A percentile compares a stretch with the other conserved stretches of the same genome.
These are phyloP conservation scores for Leptomonas pyrrhocoris DNA, from an alignment of 208 protist species.

Conservation along the genomic window DNA sequence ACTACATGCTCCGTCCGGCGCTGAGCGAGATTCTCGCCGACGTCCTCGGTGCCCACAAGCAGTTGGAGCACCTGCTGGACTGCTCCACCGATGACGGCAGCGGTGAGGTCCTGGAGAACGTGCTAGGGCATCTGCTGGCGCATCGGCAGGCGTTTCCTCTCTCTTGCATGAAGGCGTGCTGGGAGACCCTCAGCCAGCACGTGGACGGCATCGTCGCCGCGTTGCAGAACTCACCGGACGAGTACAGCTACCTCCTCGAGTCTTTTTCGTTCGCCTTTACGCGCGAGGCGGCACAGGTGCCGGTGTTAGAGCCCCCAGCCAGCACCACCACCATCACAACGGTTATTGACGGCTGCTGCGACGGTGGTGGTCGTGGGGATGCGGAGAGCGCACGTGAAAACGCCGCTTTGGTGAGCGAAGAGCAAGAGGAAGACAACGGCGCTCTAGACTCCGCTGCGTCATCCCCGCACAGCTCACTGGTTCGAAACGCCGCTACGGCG, in stretches of 20 bases:
- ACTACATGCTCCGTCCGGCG: constrained; percentile 45
- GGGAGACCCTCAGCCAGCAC: constrained; percentile 49
- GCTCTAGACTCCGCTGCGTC: not conserved
- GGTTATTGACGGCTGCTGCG: not conserved
- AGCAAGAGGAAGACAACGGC: not conserved
- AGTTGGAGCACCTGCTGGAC: constrained; percentile 37
- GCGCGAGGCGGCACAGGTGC: constrained; percentile 46
- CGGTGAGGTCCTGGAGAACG: constrained; percentile 41
- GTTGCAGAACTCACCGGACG: constrained; percentile 43
- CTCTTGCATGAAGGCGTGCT: constrained; percentile 50
- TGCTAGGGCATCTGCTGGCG: constrained; percentile 58
- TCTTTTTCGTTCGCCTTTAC: constrained; percentile 59
- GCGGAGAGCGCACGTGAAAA: not conserved
- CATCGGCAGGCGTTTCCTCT: constrained; percentile 53
- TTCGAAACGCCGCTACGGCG: not conserved
- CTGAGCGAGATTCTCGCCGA: constrained; percentile 56
- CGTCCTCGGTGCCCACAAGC: constrained; percentile 47
- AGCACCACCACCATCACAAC: not conserved
- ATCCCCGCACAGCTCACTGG: not conserved
- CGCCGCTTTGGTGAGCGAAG: not conserved
- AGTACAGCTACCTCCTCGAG: constrained; percentile 72
- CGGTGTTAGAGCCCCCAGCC: constrained; percentile 52
- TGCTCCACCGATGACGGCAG: constrained; percentile 35
- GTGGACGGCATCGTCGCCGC: constrained; percentile 55
- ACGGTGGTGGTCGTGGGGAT: not conserved